Percentiles rank a stretch among this genome's conserved stretches.
These are phyloP conservation scores for Jaminaea rosea DNA, from an alignment of 1,284 basidiomycete species.

Conservation along the genomic window DNA sequence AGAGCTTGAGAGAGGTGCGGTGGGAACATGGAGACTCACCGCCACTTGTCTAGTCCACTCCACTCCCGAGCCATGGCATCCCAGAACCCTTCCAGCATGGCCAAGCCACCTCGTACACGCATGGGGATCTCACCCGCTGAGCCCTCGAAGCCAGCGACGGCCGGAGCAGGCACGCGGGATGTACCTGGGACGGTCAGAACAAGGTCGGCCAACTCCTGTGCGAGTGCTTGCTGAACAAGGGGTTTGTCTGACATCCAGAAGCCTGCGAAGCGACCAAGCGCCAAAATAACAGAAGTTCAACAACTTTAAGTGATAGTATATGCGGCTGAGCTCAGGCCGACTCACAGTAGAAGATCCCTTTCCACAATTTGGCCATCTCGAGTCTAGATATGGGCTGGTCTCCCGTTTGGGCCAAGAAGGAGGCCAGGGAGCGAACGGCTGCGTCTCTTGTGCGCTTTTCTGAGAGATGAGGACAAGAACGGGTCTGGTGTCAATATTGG, in stretches of 20 bases:
- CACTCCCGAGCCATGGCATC: constrained; percentile 77
- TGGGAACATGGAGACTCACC: constrained; percentile 59
- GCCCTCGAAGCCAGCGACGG: background rate
- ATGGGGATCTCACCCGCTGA: background rate
- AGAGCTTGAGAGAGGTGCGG: too few species aligned
- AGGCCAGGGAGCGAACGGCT: constrained; percentile 67
- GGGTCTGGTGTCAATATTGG: too few species aligned
- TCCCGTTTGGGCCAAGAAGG: constrained; percentile 51
- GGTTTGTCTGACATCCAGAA: constrained; percentile 99
- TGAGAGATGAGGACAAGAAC: background rate
- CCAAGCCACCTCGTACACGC: constrained; percentile 56
- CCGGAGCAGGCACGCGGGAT: background rate
- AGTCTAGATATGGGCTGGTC: constrained; percentile 53
- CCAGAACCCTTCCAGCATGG: constrained; percentile 84
- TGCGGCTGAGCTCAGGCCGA: too few species aligned
- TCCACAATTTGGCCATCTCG: constrained; percentile 91
- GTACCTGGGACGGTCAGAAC: constrained; percentile 20
- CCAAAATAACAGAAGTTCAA: too few species aligned
- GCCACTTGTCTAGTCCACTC: constrained; percentile 77
- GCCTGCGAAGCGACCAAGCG: constrained; percentile 5
- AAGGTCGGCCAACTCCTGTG: constrained; percentile 72
- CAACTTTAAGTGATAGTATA: too few species aligned
- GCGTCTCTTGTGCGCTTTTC: constrained; percentile 66
- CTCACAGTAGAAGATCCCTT: constrained; percentile 81
- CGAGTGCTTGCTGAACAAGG: constrained; percentile 83